Percentiles rank a stretch among this genome's conserved stretches.
These are phyloP conservation scores for Globisporangium abappressorium DNA, from an alignment of 352 stramenopile species.

Conservation along the genomic window DNA sequence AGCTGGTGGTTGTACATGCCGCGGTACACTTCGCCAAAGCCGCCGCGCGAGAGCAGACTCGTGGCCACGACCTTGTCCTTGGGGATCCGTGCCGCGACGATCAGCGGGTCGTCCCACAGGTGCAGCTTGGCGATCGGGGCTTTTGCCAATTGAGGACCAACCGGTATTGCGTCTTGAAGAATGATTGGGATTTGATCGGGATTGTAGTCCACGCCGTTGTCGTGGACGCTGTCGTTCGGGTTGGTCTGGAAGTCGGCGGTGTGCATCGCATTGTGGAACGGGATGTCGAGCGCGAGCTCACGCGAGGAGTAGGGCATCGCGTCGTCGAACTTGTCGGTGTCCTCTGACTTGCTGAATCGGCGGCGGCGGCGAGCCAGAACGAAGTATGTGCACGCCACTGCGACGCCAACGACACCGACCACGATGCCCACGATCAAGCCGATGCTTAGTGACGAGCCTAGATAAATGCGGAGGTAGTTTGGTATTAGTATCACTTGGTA, in stretches of 20 bases:
- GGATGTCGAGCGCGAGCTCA: not conserved
- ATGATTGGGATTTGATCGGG: not conserved
- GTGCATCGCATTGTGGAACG: conserved; percentile 3
- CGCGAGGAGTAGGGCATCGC: not conserved
- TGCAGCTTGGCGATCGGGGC: not conserved
- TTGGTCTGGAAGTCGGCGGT: not conserved
- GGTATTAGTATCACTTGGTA: not conserved
- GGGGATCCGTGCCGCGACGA: conserved; percentile 31
- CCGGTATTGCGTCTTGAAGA: not conserved
- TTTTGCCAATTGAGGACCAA: not conserved
- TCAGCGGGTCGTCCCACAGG: conserved; percentile 36
- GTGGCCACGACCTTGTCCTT: conserved; percentile 25
- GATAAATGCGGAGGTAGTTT: not conserved
- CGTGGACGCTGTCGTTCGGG: not conserved
- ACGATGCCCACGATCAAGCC: not conserved
- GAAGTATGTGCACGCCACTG: not conserved
- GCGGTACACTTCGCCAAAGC: conserved; percentile 42
- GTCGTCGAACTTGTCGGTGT: not conserved
- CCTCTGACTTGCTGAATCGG: not conserved
- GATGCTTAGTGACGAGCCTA: not conserved
- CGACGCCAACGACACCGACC: not conserved
- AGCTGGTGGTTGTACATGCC: conserved; percentile 32
- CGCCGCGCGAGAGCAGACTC: conserved; percentile 29
- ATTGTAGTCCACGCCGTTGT: not conserved
- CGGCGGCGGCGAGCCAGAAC: not conserved